Base-by-base conservation (phyloP, 768 basidiomycete species). In the Boletus subparvulus region DNA sequence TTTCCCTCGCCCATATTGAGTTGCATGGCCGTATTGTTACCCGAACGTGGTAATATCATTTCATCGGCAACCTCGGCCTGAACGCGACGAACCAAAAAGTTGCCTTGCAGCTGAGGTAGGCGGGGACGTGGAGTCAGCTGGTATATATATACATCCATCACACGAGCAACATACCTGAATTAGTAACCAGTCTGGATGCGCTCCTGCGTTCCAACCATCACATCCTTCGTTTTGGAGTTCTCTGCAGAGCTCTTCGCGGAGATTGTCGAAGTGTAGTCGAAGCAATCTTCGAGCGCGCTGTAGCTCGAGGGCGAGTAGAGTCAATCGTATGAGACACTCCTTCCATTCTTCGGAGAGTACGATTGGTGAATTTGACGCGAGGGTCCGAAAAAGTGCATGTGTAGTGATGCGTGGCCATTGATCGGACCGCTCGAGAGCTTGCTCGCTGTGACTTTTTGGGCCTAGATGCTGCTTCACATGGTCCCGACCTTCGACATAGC, bases 1-100 rank as follows among this genome's bases (percentile, higher is more conserved):
- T 84, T 84, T 1, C 82, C 83, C 52, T 84, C 82, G 3, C 82
- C 82, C 82, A 84, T 84, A 46, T 84, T 82, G 17, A 83, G 75
- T 40, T 83, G 82, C 30, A 79, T 69, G 8, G 73, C 64, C 0
- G 76, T 75, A 47, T 78, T 84, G 8, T 59, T 16, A 3, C 57
- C 54, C 0, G 67, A 73, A 1, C 52, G 55, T 0, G 83, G 81
- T 0, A 61, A 50, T 24, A 80, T 78, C 83, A 84, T 83, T 47
- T 81, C 74, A 4, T 61, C 51, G 1, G 81, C 78, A 11, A 83
- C 66, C 0, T 64, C 49, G 0, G 66, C 65, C 55, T 84, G 83
- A 17, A 82, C 60, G 0, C 72, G 69, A 6, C 82, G 78, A 28
- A 74, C 64, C 6, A 75, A 54, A 39, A 84, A 72, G 50, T 81